Base-by-base conservation (phyloP, 495 filamentous ascomycete genomes). In the Trichocladium antarcticum region DNA sequence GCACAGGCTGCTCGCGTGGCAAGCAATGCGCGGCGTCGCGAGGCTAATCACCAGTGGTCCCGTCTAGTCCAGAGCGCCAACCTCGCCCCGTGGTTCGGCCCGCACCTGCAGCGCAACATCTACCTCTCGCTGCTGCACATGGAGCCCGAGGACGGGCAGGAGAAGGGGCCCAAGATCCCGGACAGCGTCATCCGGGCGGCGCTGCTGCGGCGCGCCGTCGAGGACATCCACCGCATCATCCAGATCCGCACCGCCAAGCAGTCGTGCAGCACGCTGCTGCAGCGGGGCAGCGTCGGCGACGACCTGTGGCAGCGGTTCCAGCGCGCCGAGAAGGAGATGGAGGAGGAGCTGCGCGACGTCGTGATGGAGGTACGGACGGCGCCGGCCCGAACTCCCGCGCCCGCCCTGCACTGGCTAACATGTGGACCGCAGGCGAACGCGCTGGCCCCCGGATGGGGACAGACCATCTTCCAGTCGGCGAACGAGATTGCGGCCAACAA, bases 261-360 rank as follows among this genome's bases (percentile, higher is more conserved):
- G 45, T 85, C 92, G 7, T 74, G 94, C 59, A 80, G 83, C 53
- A 79, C 79, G 43, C 70, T 98, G 36, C 66, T 97, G 42, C 87
- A 94, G 68, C 74, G 85, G 37, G 93, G 93, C 1, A 90, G 85
- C 64, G 88, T 98, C 1, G 90, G 93, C 7, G 93, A 98, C 68
- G 92, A 98, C 65, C 65, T 97, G 36, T 96, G 89, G 85, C 92
- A 96, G 70, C 74, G 92, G 34, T 94, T 96, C 63, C 61, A 78
- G 57, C 72, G 85, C 35, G 92, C 90, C 21, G 92, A 98, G 76
- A 90, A 90, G 73, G 92, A 97, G 72, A 93, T 95, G 71, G 89
- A 98, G 67, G 90, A 89, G 50, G 92, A 98, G 67, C 72, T 98
- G 29, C 74, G 84, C 53, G 92, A 98, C 70, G 89, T 96, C 36